phyloP scores from a whole-genome alignment of 805 yeast genomes.

The Blastobotrys parvus region DNA sequence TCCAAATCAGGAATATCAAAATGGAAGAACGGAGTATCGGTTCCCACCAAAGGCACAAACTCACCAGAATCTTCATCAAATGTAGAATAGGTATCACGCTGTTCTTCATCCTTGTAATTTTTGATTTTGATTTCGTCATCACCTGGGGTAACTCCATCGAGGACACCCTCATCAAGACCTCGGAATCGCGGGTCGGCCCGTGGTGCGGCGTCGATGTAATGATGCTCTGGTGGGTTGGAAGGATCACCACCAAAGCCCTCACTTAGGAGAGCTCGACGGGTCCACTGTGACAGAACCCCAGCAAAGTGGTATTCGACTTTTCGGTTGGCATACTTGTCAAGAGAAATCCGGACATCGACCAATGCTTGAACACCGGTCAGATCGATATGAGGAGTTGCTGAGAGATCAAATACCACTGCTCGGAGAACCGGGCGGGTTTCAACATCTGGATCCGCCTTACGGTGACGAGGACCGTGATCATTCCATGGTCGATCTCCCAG shows the following conservation, averaged over 20 bases:
- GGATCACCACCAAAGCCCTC: slow-evolving; percentile 67
- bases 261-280: slow-evolving; percentile 62
- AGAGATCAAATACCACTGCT: slow-evolving; percentile 73
- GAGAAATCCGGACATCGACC: slow-evolving; percentile 64
- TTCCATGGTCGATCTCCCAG: slow-evolving; percentile 79
- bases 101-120: slow-evolving; percentile 15
- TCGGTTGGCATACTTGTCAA: slow-evolving; percentile 66
- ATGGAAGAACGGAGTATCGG: slow-evolving; percentile 71
- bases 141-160: slow-evolving; percentile 11
- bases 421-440: slow-evolving; percentile 61
- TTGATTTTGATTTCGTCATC: slow-evolving; percentile 3
- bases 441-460: slow-evolving; percentile 21
- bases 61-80: slow-evolving; percentile 30
- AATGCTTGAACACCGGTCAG: slow-evolving; percentile 72
- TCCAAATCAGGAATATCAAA: slow-evolving; percentile 54
- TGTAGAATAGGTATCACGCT: slow-evolving; percentile 11
- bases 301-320: slow-evolving; percentile 87
- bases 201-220: slow-evolving; percentile 14
- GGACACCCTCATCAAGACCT: slow-evolving; percentile 10
- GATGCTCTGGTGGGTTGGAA: slow-evolving; percentile 25
- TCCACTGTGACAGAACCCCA: slow-evolving; percentile 82
- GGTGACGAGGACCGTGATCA: slow-evolving; percentile 59
- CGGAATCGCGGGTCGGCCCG: slow-evolving; percentile 3
- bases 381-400: slow-evolving; percentile 67
- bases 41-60: slow-evolving; percentile 48